Conservation (phyloP, 345 rosid genomes). For the Citrus reticulata region DNA sequence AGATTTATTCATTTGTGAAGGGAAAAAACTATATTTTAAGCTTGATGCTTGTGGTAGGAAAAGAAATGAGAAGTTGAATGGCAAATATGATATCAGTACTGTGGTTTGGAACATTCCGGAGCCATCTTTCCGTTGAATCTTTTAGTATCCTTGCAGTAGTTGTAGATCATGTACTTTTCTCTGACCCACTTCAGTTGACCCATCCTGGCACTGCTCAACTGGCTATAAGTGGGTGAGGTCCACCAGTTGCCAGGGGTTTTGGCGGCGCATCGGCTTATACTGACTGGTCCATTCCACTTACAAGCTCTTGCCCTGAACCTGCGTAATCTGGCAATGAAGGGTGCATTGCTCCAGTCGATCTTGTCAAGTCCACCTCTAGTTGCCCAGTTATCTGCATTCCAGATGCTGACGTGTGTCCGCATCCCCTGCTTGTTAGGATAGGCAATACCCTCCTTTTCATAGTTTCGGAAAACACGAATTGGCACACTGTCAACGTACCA, state of each 20-base stretch:
- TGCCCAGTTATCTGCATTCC: conserved; percentile 80
- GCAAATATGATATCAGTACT: conserved; percentile 35
- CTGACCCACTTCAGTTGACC: conserved; percentile 50
- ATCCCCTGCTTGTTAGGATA: conserved; percentile 77
- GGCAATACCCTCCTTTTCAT: conserved; percentile 46
- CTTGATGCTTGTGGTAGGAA: background rate
- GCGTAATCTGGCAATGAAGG: conserved; percentile 47
- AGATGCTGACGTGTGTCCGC: conserved; percentile 60
- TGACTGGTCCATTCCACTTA: conserved; percentile 55
- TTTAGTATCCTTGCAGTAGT: conserved; percentile 60
- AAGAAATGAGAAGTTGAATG: conserved; percentile 5
- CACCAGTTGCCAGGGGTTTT: conserved; percentile 51
- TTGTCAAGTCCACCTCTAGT: conserved; percentile 70
- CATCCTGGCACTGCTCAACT: conserved; percentile 33
- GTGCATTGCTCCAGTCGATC: conserved; percentile 55
- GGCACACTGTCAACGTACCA: conserved; percentile 61
- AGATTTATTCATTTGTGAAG: background rate
- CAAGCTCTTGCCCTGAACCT: conserved; percentile 57
- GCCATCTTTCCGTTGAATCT: conserved; percentile 63
- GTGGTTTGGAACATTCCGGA: conserved; percentile 56
- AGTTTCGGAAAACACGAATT: conserved; percentile 55
- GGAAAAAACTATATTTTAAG: background rate
- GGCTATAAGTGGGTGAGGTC: conserved; percentile 46
- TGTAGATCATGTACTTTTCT: conserved; percentile 54
- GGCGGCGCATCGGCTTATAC: conserved; percentile 41